Base-by-base conservation (phyloP, 139 green algal genomes). In the Pycnococcus provasolii region DNA sequence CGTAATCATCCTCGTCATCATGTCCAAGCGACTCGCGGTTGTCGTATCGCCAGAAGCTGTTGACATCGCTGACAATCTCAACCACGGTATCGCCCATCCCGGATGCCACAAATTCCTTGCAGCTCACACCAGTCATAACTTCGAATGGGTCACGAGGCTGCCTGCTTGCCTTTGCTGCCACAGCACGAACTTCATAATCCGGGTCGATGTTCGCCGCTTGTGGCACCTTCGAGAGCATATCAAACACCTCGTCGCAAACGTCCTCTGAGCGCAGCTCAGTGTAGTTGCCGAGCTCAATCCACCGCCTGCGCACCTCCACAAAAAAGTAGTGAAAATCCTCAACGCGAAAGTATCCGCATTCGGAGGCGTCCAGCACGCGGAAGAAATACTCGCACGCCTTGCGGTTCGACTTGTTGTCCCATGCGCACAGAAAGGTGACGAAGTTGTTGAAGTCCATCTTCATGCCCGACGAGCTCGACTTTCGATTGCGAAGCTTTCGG, bases 11-110 rank as follows among this genome's bases (percentile, higher is more conserved):
- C 51, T 80, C 74, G 42, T 78, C 47, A 52, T 79, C 66, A 1
- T 79, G 73, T 3, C 42, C 47, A 8, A 79, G 68, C 9, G 52
- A 76, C 74, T 80, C 74, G 8, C 74, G 54, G 72, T 78, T 80
- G 63, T 80, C 74, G 64, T 80, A 77, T n/a, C 47, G 26, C 74
- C 74, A 80, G 73, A 80, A 80, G 26, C 73, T 73, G 54, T 45
- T 70, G 50, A 66, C 37, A 64, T 80, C 74, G 41, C 54, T 70
- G 0, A 80, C 73, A 58, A 80, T 79, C 64, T 46, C 46, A 15
- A 73, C 50, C 7, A 80, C 72, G 5, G 74, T 80, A 43, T 80
- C 64, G 37, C 64, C 72, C 11, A 77, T 51, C 13, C 54, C 48
- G 72, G 73, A 76, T 3, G 58, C 55, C 13, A 75, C 39, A 26